Evolutionary conservation across 257 asterid species (phyloP).

Genomic region (Anisodus acutangulus): DNA sequence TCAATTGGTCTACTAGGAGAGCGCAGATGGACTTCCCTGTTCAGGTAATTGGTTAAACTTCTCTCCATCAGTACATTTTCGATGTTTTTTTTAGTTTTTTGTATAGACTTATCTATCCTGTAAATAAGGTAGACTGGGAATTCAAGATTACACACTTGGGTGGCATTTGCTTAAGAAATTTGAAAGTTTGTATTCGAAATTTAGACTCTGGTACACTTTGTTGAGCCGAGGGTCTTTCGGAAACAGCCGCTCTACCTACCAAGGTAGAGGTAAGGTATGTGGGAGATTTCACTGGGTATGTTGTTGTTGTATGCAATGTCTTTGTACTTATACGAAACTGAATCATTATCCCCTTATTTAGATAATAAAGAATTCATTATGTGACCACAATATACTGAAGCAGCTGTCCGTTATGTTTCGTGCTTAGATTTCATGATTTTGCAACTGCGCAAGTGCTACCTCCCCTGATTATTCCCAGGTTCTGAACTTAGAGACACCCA

Average conservation of each 20-base stretch:
- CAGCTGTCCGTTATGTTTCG: not conserved
- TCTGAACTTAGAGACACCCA: not conserved
- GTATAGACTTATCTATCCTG: not conserved
- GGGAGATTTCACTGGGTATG: too few relatives aligned
- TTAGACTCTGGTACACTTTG: too few relatives aligned
- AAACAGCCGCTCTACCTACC: too few relatives aligned
- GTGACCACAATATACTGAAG: not conserved
- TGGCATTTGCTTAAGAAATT: not conserved
- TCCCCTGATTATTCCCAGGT: not conserved
- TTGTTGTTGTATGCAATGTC: not conserved
- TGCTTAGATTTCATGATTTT: conserved; percentile 13
- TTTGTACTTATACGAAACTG: not conserved
- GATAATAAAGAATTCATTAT: not conserved
- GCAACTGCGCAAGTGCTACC: not conserved
- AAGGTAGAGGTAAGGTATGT: too few relatives aligned
- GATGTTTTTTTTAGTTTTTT: not conserved
- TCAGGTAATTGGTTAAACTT: conserved; percentile 59
- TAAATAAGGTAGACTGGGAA: not conserved
- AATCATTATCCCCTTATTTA: not conserved
- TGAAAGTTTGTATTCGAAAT: not conserved
- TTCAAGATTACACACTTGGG: not conserved
- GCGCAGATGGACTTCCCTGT: conserved; percentile 96
- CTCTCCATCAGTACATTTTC: not conserved
- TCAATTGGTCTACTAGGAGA: conserved; percentile 87
- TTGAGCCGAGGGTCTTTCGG: too few relatives aligned